Evolutionary conservation across 345 rosid species (phyloP), one percentile per base, ranked within the genome.

Genomic region (Euclidium syriacum): DNA sequence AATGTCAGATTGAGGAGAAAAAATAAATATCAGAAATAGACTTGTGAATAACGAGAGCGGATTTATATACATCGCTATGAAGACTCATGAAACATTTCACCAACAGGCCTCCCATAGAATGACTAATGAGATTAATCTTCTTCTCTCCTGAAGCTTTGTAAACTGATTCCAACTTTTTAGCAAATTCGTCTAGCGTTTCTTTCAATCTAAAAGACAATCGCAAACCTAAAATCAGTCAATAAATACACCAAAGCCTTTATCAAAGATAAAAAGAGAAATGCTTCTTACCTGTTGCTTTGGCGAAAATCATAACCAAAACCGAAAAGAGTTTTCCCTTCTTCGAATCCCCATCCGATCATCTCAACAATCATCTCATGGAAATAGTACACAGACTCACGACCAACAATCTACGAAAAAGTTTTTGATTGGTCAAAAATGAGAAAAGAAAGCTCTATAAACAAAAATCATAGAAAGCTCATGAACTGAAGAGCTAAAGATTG

Each of bases 261-360:
- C 23, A 8, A 56, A 56, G 2, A n/a, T 0, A 12, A 35, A 3
- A 57, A 56, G 66, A 49, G 10, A 46, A 1, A 15, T 30, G 44
- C 5, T 10, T 59, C 9, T 0, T 74, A 92, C 99, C 99, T 87
- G 59, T 89, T 92, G 78, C 99, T 92, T 77, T 92, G 99, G 2
- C 99, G 86, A 42, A 89, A 92, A 79, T 92, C 98, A 79, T 87
- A 92, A 11, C 98, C 98, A 65, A 92, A 92, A 7, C 98, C 99
- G 29, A 92, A 92, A 50, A 92, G 85, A 0, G 96, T 89, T 72
- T 84, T 89, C 15, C 97, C 97, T 76, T 92, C 97, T 76, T 89
- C 80, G 40, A 92, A 92, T 16, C 99, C 99, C 99, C 97, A 92
- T 29, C 80, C 80, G 60, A 79, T 69, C 99, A 92, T 87, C 77